Evolutionary conservation across 495 filamentous ascomycete species (phyloP).

Genomic region (Podospora anserina): DNA sequence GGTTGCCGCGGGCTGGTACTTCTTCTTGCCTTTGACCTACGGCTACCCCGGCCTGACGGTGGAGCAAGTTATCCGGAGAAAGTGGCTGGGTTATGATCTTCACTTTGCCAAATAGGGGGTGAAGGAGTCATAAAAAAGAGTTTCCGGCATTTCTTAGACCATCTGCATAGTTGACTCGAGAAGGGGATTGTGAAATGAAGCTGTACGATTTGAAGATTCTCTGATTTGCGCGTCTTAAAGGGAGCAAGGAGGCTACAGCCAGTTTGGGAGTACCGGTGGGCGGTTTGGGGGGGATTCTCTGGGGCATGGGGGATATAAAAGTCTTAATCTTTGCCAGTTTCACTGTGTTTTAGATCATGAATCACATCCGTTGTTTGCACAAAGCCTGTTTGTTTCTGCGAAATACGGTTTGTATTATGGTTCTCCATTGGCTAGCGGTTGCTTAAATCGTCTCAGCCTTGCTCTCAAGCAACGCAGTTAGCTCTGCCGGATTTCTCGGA

Average conservation of each 20-base stretch:
- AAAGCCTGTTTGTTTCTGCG: not conserved
- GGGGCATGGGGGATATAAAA: not conserved
- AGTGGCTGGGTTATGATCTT: slow-evolving; percentile 95
- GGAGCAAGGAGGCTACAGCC: not conserved
- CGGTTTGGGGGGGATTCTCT: slow-evolving; percentile 6
- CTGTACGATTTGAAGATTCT: not conserved
- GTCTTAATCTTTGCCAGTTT: not conserved
- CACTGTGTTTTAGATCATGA: not conserved
- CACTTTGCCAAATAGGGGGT: slow-evolving; percentile 88
- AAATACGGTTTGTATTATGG: not conserved
- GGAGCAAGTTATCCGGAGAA: slow-evolving; percentile 75
- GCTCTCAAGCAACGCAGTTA: not conserved
- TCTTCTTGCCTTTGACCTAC: slow-evolving; percentile 93
- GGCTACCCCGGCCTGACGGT: slow-evolving; percentile 88
- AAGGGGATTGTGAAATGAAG: not conserved
- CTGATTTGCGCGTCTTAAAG: not conserved
- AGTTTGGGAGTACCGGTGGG: slow-evolving; percentile 3
- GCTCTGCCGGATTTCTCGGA: not conserved
- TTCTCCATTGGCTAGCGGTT: not conserved
- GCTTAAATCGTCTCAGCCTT: not conserved
- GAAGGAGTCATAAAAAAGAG: not conserved
- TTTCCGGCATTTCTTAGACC: not conserved
- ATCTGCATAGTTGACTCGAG: not conserved
- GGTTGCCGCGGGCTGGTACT: slow-evolving; percentile 78
- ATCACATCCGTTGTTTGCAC: not conserved